Conservation (phyloP, 371 early-diverging fungal genomes). For the Lichtheimia ramosa region DNA sequence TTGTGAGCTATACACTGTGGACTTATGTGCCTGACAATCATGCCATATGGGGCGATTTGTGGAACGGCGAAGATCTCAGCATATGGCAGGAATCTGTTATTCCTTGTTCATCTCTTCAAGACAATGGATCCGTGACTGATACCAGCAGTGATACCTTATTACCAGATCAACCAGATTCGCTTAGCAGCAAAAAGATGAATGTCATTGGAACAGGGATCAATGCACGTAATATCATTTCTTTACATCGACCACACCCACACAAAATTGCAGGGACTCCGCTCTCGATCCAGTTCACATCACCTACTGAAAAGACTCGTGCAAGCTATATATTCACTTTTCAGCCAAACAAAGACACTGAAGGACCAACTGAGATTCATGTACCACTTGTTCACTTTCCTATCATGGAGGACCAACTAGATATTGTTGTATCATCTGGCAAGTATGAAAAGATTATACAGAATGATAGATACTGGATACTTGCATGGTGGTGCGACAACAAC, state of each 20-base stretch:
- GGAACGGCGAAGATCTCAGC: conserved; percentile 77
- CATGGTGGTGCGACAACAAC: conserved; percentile 8
- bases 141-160: conserved; percentile 11
- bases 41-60: conserved; percentile 63
- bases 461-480: conserved; percentile 5
- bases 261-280: conserved; percentile 35
- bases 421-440: background rate
- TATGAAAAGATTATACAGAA: background rate
- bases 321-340: conserved; percentile 19
- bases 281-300: conserved; percentile 25
- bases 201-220: conserved; percentile 6
- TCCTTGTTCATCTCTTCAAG: background rate
- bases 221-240: conserved; percentile 26
- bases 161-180: conserved; percentile 1
- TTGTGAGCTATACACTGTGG: conserved; percentile 68
- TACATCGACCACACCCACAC: conserved; percentile 40
- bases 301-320: conserved; percentile 23
- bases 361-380: conserved; percentile 43
- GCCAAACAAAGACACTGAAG: conserved; percentile 8
- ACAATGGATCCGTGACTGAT: conserved; percentile 4
- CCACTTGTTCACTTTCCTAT: conserved; percentile 42
- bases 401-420: background rate
- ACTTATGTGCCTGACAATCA: conserved; percentile 65
- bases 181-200: conserved; percentile 1
- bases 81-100: conserved; percentile 30